Evolutionary conservation across 345 rosid species (phyloP).

Genomic region (Eucalyptus sp.): DNA sequence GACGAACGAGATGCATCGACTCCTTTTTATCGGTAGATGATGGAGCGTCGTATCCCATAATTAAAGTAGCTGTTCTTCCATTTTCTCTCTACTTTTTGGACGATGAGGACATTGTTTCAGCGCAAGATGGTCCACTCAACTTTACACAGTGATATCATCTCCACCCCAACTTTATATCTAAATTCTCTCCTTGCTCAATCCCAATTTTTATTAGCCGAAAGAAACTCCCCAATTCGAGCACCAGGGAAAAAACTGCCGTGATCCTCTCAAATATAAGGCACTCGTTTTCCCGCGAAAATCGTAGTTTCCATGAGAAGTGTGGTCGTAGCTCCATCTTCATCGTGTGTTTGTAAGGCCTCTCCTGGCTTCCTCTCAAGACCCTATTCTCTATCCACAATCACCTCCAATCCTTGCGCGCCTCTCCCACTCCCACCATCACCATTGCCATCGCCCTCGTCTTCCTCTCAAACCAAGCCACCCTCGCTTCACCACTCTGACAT

Average conservation of each 20-base stretch:
- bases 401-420: background rate
- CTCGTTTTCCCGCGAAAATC: slow-evolving; percentile 12
- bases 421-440: background rate
- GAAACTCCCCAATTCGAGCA: background rate
- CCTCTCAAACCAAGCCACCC: background rate
- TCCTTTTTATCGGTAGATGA: background rate
- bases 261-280: background rate
- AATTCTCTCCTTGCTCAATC: background rate
- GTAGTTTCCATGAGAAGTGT: slow-evolving; percentile 27
- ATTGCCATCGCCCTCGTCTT: background rate
- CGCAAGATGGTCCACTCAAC: background rate
- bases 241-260: background rate
- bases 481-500: background rate
- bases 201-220: background rate
- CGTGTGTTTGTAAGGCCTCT: slow-evolving; percentile 6
- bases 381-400: background rate
- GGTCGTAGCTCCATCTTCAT: background rate
- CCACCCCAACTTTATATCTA: background rate
- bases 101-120: background rate
- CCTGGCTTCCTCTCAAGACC: slow-evolving; percentile 1
- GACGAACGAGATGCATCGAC: background rate
- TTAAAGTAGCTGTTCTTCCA: background rate
- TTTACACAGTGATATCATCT: background rate
- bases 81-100: background rate
- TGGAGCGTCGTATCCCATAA: background rate